These are phyloP conservation scores for Setaria italica DNA, from an alignment of 202 grass and related monocot species.

Conservation along the genomic window DNA sequence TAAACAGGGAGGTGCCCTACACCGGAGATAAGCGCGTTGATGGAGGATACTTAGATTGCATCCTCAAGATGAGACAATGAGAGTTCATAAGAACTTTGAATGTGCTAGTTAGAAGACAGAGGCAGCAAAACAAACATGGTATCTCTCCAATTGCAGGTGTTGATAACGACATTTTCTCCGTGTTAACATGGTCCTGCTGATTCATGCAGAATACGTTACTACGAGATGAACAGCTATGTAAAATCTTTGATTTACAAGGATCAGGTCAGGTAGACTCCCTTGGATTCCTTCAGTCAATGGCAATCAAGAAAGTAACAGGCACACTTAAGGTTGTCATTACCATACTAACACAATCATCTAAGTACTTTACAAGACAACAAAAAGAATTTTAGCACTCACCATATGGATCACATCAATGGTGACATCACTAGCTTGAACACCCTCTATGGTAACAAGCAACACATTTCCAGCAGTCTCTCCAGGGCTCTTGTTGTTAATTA, in stretches of 20 bases:
- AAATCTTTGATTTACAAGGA: constrained; percentile 72
- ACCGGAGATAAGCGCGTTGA: constrained; percentile 63
- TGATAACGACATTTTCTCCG: constrained; percentile 91
- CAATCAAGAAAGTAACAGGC: constrained; percentile 44
- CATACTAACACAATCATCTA: constrained; percentile 36
- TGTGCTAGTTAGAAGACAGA: constrained; percentile 71
- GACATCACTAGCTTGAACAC: constrained; percentile 83
- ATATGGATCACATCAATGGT: constrained; percentile 90
- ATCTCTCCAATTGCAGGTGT: constrained; percentile 91
- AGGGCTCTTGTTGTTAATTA: constrained; percentile 76
- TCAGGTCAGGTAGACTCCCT: constrained; percentile 69
- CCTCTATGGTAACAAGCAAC: constrained; percentile 84
- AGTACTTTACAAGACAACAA: constrained; percentile 3
- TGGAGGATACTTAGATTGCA: constrained; percentile 59
- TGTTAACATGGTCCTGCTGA: constrained; percentile 93
- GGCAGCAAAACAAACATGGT: constrained; percentile 95
- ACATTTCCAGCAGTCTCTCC: constrained; percentile 85
- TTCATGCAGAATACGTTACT: constrained; percentile 93
- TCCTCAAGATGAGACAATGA: constrained; percentile 63
- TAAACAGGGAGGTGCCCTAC: constrained; percentile 84
- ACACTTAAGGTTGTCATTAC: constrained; percentile 40
- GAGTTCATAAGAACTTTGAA: constrained; percentile 70
- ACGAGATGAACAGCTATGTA: constrained; percentile 59
- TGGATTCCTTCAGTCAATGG: constrained; percentile 52
- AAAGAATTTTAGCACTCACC: constrained; percentile 58